Percentiles rank a stretch among this genome's conserved stretches.
Conservation (phyloP, 2,329 filamentous ascomycete species). For the Rhinocladiella mackenziei region DNA sequence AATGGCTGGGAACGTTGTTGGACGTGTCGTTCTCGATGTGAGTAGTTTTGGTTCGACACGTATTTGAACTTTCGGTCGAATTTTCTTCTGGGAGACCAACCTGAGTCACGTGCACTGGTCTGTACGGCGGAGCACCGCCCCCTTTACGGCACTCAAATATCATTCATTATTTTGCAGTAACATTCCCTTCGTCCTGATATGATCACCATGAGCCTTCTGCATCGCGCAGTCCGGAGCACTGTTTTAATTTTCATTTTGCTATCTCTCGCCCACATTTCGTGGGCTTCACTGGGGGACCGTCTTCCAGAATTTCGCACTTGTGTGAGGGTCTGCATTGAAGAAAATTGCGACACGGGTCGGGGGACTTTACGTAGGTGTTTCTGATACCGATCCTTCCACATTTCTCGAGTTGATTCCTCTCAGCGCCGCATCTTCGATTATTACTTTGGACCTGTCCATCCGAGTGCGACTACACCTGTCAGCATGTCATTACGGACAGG, state of each 20-base stretch:
- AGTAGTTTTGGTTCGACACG: too few species aligned
- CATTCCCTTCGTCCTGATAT: too few species aligned
- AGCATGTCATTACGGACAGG: constrained; percentile 77
- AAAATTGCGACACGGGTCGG: constrained; percentile 70
- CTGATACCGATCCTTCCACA: constrained; percentile 18
- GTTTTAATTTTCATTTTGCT: constrained; percentile 1
- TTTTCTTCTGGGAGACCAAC: too few species aligned
- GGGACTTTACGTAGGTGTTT: constrained; percentile 65
- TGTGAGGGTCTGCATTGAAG: constrained; percentile 72
- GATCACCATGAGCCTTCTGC: not conserved
- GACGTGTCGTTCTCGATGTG: not conserved
- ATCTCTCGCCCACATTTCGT: constrained; percentile 1
- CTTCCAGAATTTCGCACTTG: constrained; percentile 85
- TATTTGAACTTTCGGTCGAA: too few species aligned
- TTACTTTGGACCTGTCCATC: constrained; percentile 87
- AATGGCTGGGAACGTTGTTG: not conserved
- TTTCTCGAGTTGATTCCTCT: constrained; percentile 23
- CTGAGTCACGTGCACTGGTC: too few species aligned
- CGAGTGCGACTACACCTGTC: constrained; percentile 97
- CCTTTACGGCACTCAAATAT: too few species aligned
- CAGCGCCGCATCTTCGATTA: constrained; percentile 78
- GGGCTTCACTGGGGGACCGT: constrained; percentile 75
- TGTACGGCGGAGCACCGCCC: too few species aligned
- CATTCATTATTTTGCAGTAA: too few species aligned
- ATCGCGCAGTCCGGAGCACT: not conserved